Percentiles rank a stretch among this genome's conserved stretches.
Conservation (phyloP, 306 rosid genomes). For the Sesbania bispinosa region DNA sequence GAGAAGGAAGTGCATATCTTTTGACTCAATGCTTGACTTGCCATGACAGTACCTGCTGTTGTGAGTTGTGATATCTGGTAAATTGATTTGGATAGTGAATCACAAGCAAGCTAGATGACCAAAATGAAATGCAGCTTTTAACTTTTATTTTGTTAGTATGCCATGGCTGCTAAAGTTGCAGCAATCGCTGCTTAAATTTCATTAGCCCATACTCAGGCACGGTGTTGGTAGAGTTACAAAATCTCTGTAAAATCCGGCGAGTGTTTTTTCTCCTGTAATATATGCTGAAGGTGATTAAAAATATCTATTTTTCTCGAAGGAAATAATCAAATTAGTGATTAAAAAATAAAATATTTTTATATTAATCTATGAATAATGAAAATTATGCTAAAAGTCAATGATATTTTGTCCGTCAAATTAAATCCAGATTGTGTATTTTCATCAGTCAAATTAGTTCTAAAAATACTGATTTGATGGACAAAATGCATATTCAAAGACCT, state of each 20-base stretch:
- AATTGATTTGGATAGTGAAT: no score
- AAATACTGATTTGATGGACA: no score
- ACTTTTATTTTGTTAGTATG: slow-evolving; percentile 29
- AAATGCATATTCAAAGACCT: no score
- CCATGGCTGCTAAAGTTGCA: slow-evolving; percentile 35
- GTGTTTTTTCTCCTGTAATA: slow-evolving; percentile 25
- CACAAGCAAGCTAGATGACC: slow-evolving; percentile 9
- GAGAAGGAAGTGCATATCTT: slow-evolving; percentile 14
- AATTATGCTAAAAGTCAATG: no score
- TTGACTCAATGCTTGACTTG: neutral
- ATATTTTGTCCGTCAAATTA: no score
- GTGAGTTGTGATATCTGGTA: neutral
- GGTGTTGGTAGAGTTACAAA: slow-evolving; percentile 37
- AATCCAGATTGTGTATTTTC: no score
- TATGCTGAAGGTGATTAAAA: slow-evolving; percentile 20
- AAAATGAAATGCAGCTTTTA: slow-evolving; percentile 15
- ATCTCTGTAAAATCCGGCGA: slow-evolving; percentile 19
- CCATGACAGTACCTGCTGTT: neutral
- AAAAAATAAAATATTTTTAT: no score
- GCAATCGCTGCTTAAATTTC: slow-evolving; percentile 37
- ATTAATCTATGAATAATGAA: no score
- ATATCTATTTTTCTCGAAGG: no score
- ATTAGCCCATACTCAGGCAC: slow-evolving; percentile 13
- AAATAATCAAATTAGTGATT: no score
- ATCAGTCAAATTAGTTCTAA: no score